Evolutionary conservation across 495 filamentous ascomycete species (phyloP), one percentile per base, ranked within the genome.

Genomic region (Durotheca rogersii): DNA sequence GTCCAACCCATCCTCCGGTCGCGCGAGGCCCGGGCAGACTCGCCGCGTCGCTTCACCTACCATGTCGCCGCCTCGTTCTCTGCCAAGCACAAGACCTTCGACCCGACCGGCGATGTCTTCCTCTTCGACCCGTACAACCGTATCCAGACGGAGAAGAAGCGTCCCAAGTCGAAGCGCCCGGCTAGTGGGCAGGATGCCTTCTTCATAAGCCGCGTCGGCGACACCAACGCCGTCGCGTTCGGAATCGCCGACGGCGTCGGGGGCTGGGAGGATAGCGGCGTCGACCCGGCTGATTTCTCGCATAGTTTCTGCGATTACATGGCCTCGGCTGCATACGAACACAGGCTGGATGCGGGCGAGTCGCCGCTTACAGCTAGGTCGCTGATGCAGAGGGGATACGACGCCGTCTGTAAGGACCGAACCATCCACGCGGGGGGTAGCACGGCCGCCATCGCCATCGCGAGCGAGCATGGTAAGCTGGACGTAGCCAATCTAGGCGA

Each of bases 401-500:
- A 90, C 19, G 78, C 80, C 29, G 84, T 96, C 5, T 80, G 88
- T 40, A 76, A 78, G 40, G 90, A 96, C 62, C 67, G 81, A 11
- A 62, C 68, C 9, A 85, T 99, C 54, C 65, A 67, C 6, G 94
- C 88, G 1, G 93, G 93, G 32, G 93, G 92, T 12, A 90, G 87
- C 61, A 99, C 93, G 7, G 93, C 92, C 11, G 87, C 86, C 39
- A 81, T 99, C 4, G 93, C 84, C 6, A 74, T 94, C 27, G 83
- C 82, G 15, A 72, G 75, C 14, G 72, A 75, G 1, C 76, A 87
- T 56, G 94, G 93, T 11, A 74, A 69, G 7, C 73, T 96, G 12
- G 85, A 92, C 54, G 81, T 95, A 41, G 94, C 93, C 30, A 98
- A 98, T 65, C 74, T 98, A n/a, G 93, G 93, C 51, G 93, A 98